Percentiles rank a stretch among this genome's conserved stretches.
Evolutionary conservation across 768 basidiomycete genomes (phyloP).

Genomic region (Suillus alpinus): DNA sequence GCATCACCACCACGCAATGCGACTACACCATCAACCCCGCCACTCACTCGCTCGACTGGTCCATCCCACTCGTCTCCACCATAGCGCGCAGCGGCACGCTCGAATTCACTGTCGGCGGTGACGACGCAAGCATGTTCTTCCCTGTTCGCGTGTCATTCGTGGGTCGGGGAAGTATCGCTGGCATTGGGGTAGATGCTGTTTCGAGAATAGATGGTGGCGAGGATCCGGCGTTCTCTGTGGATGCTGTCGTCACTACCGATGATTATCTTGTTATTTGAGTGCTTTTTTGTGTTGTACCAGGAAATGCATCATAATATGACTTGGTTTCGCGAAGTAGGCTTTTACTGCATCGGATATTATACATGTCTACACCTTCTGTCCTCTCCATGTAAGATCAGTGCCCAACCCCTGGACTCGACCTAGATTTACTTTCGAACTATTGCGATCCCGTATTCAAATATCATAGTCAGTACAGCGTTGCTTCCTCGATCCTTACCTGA

Average conservation of each 20-base stretch:
- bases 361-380: not conserved
- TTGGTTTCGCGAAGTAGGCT: not conserved
- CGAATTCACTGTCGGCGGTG: constrained; percentile 86
- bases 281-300: not conserved
- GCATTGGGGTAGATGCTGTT: constrained; percentile 63
- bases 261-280: constrained; percentile 54
- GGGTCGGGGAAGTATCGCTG: constrained; percentile 76
- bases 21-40: constrained; percentile 82
- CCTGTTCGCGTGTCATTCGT: constrained; percentile 84
- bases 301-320: not conserved
- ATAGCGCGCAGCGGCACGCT: constrained; percentile 77
- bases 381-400: too few species aligned
- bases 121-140: constrained; percentile 86
- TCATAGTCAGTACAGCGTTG: too few species aligned
- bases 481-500: too few species aligned
- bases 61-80: constrained; percentile 62
- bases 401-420: too few species aligned
- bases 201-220: constrained; percentile 49
- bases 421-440: too few species aligned
- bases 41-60: constrained; percentile 84
- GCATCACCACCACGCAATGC: constrained; percentile 62
- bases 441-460: too few species aligned
- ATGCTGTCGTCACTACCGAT: constrained; percentile 51
- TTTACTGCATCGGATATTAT: not conserved
- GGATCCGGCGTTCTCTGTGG: constrained; percentile 53